Evolutionary conservation across 768 basidiomycete genomes (phyloP).

Genomic region (Sarcodon sp.): DNA sequence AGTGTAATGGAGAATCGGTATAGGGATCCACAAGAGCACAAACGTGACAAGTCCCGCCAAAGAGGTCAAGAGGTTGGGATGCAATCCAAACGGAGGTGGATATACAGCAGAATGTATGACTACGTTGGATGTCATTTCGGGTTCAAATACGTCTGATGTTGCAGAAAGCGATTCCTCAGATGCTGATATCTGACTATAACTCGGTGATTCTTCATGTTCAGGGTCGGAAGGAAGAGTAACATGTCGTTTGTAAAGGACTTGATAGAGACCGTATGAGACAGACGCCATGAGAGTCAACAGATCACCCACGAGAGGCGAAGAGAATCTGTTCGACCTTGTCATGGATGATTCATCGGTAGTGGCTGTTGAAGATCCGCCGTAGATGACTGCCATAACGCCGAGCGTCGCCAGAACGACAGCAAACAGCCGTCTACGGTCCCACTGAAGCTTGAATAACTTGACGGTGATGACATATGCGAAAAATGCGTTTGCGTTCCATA

Average conservation of each 20-base stretch:
- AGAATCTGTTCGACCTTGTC: constrained; percentile 11
- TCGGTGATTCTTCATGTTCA: constrained; percentile 27
- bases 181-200: constrained; percentile 17
- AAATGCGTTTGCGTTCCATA: constrained; percentile 87
- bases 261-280: constrained; percentile 62
- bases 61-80: constrained; percentile 74
- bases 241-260: constrained; percentile 77
- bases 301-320: constrained; percentile 60
- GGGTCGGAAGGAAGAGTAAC: constrained; percentile 58
- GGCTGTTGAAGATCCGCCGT: constrained; percentile 36
- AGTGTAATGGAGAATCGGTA: constrained; percentile 59
- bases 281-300: constrained; percentile 62
- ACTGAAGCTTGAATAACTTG: constrained; percentile 45
- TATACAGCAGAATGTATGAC: constrained; percentile 18
- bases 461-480: constrained; percentile 86
- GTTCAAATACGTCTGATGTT: constrained; percentile 3
- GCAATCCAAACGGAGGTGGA: constrained; percentile 70
- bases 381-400: constrained; percentile 73
- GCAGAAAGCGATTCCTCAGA: neutral
- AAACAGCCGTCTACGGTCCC: constrained; percentile 49
- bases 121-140: neutral
- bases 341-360: neutral
- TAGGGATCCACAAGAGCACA: constrained; percentile 63
- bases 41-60: constrained; percentile 71
- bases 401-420: constrained; percentile 72